Base-by-base conservation (phyloP, 345 rosid genomes). In the Citrus inodora region DNA sequence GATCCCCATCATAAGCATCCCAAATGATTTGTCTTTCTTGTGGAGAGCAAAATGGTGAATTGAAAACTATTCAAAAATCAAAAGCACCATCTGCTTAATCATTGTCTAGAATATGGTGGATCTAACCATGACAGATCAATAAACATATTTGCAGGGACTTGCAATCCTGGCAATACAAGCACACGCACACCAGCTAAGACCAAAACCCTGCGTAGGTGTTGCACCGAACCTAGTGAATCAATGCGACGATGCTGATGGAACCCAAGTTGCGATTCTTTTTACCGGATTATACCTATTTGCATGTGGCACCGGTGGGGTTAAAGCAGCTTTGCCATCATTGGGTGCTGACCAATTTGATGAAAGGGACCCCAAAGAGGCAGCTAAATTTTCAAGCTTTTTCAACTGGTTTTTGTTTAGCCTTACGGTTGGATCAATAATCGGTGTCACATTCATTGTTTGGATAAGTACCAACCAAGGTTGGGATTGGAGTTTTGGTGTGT, bases 311-410 rank as follows among this genome's bases (percentile, higher is more conserved):
- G 59, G 92, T 1, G 93, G 93, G 7, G 68, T 91, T 25, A 91
- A 89, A 79, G 88, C 90, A 1, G 87, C 84, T 30, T 70, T 89
- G 79, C 93, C 91, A 1, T n/a, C 91, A 0, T 63, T 91, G 5
- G 95, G 95, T 21, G 93, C 95, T 1, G 91, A 88, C 77, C 95
- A 91, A 63, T 91, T 91, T 24, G 86, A 91, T 22, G 77, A 65
- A 1, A 87, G 75, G 25, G 88, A 89, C 67, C 90, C 88, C 0
- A 82, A 83, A 66, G 90, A 83, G 61, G 90, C 85, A n/a, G 53
- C 80, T 24, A 68, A 81, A 25, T 22, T 86, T 67, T 86, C 92
- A 9, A 88, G 90, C 71, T 91, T 80, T 77, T 89, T 91, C 84
- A 91, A 91, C 85, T 91, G 92, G 92, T 85, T 87, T 82, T 66